A percentile compares a stretch with the other conserved stretches of the same genome.
These are phyloP conservation scores for Naegleria gruberi DNA, from an alignment of 208 protist species.

Conservation along the genomic window DNA sequence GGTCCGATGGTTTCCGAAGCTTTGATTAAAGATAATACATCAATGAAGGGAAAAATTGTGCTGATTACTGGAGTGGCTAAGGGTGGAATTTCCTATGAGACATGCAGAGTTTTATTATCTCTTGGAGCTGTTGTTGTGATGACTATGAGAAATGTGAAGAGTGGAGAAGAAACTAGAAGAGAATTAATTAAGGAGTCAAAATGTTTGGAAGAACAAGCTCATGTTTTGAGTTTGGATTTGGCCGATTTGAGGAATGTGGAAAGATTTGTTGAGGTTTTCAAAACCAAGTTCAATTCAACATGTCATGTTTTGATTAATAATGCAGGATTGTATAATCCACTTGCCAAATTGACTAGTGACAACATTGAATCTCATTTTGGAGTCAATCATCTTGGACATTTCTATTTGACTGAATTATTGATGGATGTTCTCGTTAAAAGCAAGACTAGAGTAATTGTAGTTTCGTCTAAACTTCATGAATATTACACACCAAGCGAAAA, in stretches of 20 bases:
- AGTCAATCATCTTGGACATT: background rate
- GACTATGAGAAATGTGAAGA: background rate
- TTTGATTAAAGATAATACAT: background rate
- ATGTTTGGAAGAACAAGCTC: background rate
- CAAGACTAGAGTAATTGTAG: background rate
- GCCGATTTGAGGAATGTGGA: background rate
- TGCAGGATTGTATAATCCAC: background rate
- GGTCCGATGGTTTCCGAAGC: background rate
- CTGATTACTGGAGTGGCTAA: background rate
- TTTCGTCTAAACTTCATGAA: background rate
- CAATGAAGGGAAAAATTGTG: background rate
- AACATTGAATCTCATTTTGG: background rate
- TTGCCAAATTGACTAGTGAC: background rate
- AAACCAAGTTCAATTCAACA: background rate
- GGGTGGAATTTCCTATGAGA: background rate
- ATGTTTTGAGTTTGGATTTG: background rate
- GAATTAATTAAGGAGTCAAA: background rate
- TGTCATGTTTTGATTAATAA: background rate
- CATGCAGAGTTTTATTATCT: background rate
- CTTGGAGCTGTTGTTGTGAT: background rate
- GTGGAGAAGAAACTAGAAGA: background rate
- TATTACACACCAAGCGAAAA: background rate
- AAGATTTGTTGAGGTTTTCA: background rate
- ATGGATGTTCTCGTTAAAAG: background rate
- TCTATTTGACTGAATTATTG: background rate